Base-by-base conservation (phyloP, 176 grass and related monocot species). In the Bonia amplexicaulis region DNA sequence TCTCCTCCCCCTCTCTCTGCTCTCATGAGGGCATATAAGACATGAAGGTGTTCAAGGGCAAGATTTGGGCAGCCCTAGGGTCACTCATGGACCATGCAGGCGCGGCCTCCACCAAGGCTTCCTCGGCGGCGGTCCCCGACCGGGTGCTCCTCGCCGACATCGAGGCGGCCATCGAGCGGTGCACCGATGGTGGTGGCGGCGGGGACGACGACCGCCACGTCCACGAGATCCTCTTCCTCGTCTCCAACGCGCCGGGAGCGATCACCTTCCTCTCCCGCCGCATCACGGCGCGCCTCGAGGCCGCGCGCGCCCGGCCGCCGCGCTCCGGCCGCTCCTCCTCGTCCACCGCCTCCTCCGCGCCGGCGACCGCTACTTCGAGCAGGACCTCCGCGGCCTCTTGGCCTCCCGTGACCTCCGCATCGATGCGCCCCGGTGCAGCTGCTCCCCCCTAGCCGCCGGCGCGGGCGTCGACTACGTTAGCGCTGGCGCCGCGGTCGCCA, bases 311-410 rank as follows among this genome's bases (percentile, higher is more conserved):
- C 88, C 90, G 13, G 85, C 78, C 37, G 84, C 74, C 71, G 88
- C 93, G 15, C 81, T 98, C 51, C 89, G 89, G 67, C 71, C 89
- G 1, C 86, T 98, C 9, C 64, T 98, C 44, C 86, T 98, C 66
- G 78, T 95, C 80, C 96, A 95, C 69, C 96, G 93, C 55, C 96
- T 98, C 64, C 96, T 95, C 80, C 96, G 93, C 22, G 89, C 89
- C 2, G 96, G 96, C 22, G 93, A 98, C 82, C 87, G 96, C 3
- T 90, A 95, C 82, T 95, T 93, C 51, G 95, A 98, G 84, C 86
- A 95, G 78, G 93, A 93, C 77, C 83, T 98, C 31, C 93, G 93
- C 44, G 73, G 76, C 41, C 89, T 88, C 48, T 93, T 92, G 95
- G 65, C 79, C 25, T 90, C 90, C 31, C 71, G 76, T 6, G 91